Conservation (phyloP, 192 early-diverging fungal genomes). For the Funneliformis geosporum region DNA sequence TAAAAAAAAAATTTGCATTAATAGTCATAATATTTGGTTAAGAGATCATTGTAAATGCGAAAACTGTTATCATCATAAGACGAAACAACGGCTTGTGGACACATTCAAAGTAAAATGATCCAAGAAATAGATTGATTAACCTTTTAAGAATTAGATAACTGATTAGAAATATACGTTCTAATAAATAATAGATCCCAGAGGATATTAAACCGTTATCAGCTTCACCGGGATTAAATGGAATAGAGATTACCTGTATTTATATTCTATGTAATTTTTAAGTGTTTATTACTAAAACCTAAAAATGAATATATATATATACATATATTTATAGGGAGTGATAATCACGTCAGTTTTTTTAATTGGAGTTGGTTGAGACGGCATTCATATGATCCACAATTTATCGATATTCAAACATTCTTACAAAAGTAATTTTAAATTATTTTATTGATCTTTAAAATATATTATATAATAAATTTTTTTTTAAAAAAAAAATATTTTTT, state of each 20-base stretch:
- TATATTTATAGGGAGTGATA: slow-evolving; percentile 45
- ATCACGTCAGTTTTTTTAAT: slow-evolving; percentile 59
- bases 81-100: slow-evolving; percentile 75
- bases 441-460: no score
- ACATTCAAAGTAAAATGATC: no score
- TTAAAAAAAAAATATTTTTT: not conserved
- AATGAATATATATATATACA: slow-evolving; percentile 12
- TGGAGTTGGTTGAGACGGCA: slow-evolving; percentile 66
- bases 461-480: no score
- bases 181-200: no score
- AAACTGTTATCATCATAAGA: slow-evolving; percentile 72
- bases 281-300: not conserved
- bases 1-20: no score
- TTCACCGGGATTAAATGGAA: slow-evolving; percentile 39
- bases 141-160: no score
- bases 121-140: no score
- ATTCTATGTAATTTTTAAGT: not conserved
- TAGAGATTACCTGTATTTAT: slow-evolving; percentile 50
- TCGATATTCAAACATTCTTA: slow-evolving; percentile 23
- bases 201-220: slow-evolving; percentile 54
- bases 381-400: slow-evolving; percentile 62
- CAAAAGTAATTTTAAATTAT: slow-evolving; percentile 9
- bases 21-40: slow-evolving; percentile 76
- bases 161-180: no score
- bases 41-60: slow-evolving; percentile 82